These are phyloP conservation scores for Erigeron philadelphicus DNA, from an alignment of 140 eudicot genomes.

Conservation along the genomic window DNA sequence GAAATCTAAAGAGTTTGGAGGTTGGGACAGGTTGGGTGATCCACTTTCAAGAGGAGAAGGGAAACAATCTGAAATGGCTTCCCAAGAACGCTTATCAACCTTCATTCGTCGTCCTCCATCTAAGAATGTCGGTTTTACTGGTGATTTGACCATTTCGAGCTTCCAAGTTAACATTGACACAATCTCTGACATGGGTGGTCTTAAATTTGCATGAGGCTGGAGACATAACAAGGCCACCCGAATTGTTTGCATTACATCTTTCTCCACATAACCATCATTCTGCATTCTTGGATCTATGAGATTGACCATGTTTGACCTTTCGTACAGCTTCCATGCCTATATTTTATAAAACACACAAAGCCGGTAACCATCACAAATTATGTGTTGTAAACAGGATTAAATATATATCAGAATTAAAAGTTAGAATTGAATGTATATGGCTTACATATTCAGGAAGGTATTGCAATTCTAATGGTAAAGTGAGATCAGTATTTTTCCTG, in stretches of 20 bases:
- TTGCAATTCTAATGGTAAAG: slow-evolving; percentile 64
- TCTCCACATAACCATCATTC: slow-evolving; percentile 44
- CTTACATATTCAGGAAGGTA: slow-evolving; percentile 75
- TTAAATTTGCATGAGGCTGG: slow-evolving; percentile 50
- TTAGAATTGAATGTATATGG: background rate
- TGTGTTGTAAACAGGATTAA: background rate
- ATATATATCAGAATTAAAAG: background rate
- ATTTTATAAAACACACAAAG: background rate
- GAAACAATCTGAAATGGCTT: slow-evolving; percentile 43
- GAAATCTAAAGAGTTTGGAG: slow-evolving; percentile 36
- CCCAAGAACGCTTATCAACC: slow-evolving; percentile 44
- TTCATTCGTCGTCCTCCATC: slow-evolving; percentile 14
- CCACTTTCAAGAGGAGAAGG: slow-evolving; percentile 47
- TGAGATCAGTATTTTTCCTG: slow-evolving; percentile 62
- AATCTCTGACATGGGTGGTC: slow-evolving; percentile 75
- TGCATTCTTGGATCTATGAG: slow-evolving; percentile 57
- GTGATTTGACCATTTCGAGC: slow-evolving; percentile 33
- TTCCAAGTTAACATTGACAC: slow-evolving; percentile 60
- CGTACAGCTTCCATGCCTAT: slow-evolving; percentile 79
- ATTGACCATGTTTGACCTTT: slow-evolving; percentile 48
- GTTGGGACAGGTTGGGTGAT: slow-evolving; percentile 39
- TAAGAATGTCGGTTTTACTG: slow-evolving; percentile 51
- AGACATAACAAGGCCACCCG: slow-evolving; percentile 58
- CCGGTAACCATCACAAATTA: background rate
- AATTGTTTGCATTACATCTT: slow-evolving; percentile 49